phyloP scores from a whole-genome alignment of 176 grass and related monocot genomes.

The Hordeum vulgare region MorexV3_pseudomolecules_assembly NC_058519.1:54275161-54275660 shows the following conservation, averaged over 20 bases:
- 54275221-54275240: conserved; percentile 62
- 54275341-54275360: not conserved
- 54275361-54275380: no score
- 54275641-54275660: conserved; percentile 49
- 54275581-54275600: not conserved
- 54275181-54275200: conserved; percentile 51
- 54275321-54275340: conserved; percentile 40
- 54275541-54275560: not conserved
- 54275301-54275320: conserved; percentile 35
- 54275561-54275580: not conserved
- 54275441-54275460: conserved; percentile 22
- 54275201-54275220: conserved; percentile 44
- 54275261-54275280: conserved; percentile 71
- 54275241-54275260: conserved; percentile 80
- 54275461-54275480: conserved; percentile 79
- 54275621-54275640: conserved; percentile 68
- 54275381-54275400: not conserved
- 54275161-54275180: conserved; percentile 36
- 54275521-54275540: not conserved
- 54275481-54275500: conserved; percentile 64
- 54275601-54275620: conserved; percentile 52
- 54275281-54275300: conserved; percentile 51
- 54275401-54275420: conserved; percentile 50
- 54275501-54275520: conserved; percentile 21
- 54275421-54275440: conserved; percentile 58